These are phyloP conservation scores for Diatrype stigma DNA, from an alignment of 2,329 filamentous ascomycete genomes.

Conservation along the genomic window DNA sequence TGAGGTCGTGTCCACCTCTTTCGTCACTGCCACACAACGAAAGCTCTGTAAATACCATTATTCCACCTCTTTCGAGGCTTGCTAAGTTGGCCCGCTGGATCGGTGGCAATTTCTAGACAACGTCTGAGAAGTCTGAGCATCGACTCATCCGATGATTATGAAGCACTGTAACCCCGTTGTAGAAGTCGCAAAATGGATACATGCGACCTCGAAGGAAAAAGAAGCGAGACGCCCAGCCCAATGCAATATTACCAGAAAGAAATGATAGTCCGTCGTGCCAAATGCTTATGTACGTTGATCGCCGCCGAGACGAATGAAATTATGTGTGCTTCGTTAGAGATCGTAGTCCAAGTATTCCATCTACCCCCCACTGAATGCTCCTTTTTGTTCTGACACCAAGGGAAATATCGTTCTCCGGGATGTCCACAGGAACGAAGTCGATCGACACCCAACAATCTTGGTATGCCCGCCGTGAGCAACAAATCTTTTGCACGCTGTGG, in stretches of 20 bases:
- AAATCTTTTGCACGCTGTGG: constrained; percentile 2
- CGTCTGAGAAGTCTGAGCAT: background rate
- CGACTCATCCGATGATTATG: background rate
- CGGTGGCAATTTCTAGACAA: background rate
- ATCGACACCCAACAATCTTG: background rate
- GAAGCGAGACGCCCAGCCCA: constrained; percentile 31
- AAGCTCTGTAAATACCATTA: background rate
- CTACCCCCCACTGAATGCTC: constrained; percentile 25
- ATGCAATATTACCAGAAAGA: constrained; percentile 47
- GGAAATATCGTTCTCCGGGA: constrained; percentile 7
- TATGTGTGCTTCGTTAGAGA: constrained; percentile 30
- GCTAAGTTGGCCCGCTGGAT: background rate
- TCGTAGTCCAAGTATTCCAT: constrained; percentile 28
- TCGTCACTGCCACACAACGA: background rate
- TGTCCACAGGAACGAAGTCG: background rate
- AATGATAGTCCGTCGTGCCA: constrained; percentile 27
- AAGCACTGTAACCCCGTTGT: background rate
- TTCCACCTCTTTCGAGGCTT: background rate
- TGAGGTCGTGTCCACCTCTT: constrained; percentile 1
- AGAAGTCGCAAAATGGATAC: constrained; percentile 20
- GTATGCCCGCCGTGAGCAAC: background rate
- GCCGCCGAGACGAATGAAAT: constrained; percentile 21
- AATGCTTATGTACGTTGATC: constrained; percentile 30
- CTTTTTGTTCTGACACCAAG: constrained; percentile 17
- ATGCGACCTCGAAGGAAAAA: constrained; percentile 24